Evolutionary conservation across 768 basidiomycete genomes (phyloP).

Genomic region (Termitomyces sp.): DNA sequence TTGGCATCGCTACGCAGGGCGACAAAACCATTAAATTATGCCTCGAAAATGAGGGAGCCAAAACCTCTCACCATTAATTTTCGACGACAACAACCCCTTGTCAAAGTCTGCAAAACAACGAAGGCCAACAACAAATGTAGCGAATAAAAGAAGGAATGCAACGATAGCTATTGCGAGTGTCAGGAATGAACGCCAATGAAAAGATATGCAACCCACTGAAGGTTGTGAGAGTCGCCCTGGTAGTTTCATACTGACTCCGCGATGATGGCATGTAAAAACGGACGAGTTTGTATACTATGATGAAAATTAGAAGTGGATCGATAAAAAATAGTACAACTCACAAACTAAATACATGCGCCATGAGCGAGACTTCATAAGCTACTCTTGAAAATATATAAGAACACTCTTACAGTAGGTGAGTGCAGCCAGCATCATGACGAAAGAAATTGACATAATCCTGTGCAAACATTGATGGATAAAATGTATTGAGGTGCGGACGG

Average conservation of each 20-base stretch:
- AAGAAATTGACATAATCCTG: slow-evolving; percentile 69
- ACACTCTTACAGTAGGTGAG: slow-evolving; percentile 66
- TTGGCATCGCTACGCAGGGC: slow-evolving; percentile 39
- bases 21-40: slow-evolving; percentile 29
- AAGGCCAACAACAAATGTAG: slow-evolving; percentile 72
- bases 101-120: slow-evolving; percentile 82
- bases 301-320: not conserved
- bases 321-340: slow-evolving; percentile 19
- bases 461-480: not conserved
- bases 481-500: not conserved
- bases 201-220: slow-evolving; percentile 53
- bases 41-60: slow-evolving; percentile 14
- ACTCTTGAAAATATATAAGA: not conserved
- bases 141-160: slow-evolving; percentile 67
- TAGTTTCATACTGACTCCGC: slow-evolving; percentile 52
- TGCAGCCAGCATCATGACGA: slow-evolving; percentile 75
- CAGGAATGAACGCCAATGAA: not conserved
- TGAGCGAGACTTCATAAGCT: not conserved
- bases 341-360: slow-evolving; percentile 25
- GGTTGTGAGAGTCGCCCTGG: slow-evolving; percentile 71
- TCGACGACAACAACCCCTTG: slow-evolving; percentile 68
- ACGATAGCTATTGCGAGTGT: slow-evolving; percentile 49
- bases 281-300: slow-evolving; percentile 75
- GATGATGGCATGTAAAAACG: slow-evolving; percentile 71
- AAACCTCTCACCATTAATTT: slow-evolving; percentile 64